Evolutionary conservation across 129 eudicot species (phyloP).

Genomic region (Smallanthus sonchifolius): DNA sequence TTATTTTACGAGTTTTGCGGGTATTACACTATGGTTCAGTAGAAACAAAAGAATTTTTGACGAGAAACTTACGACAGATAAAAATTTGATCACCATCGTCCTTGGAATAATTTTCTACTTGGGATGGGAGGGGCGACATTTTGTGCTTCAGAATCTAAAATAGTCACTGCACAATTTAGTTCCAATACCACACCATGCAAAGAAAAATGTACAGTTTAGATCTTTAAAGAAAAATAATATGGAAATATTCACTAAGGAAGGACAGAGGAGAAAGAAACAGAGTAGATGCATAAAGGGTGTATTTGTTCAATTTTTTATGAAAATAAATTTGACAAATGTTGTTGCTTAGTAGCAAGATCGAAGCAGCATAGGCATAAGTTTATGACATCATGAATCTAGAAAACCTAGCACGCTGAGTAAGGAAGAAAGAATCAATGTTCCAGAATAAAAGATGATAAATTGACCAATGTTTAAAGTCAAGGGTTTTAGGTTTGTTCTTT

Average conservation of each 20-base stretch:
- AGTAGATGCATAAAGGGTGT: background rate
- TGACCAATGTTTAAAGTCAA: too few relatives aligned
- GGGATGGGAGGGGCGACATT: constrained; percentile 78
- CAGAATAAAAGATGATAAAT: too few relatives aligned
- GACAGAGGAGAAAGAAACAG: background rate
- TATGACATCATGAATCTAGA: background rate
- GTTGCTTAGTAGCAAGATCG: background rate
- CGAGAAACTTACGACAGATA: too few relatives aligned
- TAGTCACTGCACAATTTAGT: constrained; percentile 10
- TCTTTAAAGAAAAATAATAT: background rate
- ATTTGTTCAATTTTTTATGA: background rate
- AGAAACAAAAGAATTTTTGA: too few relatives aligned
- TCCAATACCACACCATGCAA: constrained; percentile 31
- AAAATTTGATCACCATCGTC: constrained; percentile 37
- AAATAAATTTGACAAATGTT: background rate
- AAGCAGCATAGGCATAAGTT: background rate
- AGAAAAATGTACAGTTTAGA: background rate
- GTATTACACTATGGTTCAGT: too few relatives aligned
- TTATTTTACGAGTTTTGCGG: too few relatives aligned
- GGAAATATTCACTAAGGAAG: background rate
- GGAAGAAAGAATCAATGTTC: too few relatives aligned
- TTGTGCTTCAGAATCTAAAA: background rate
- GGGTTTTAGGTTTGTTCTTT: too few relatives aligned
- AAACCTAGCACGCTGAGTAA: background rate
- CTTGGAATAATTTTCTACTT: constrained; percentile 45